Evolutionary conservation across 257 asterid species (phyloP).

Genomic region (Linderniella brevidens): DNA sequence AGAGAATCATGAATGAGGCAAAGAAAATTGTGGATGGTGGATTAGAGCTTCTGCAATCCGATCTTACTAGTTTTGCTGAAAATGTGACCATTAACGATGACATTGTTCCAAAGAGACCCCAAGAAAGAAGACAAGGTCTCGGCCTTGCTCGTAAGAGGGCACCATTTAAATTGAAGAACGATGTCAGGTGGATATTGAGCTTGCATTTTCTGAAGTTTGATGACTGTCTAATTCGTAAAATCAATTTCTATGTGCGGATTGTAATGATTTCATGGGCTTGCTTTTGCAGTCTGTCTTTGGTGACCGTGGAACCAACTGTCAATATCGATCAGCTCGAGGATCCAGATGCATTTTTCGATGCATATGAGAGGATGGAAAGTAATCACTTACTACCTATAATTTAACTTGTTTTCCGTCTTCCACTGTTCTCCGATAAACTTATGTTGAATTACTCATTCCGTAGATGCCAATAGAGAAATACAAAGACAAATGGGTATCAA

Average conservation of each 20-base stretch:
- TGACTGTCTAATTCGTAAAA: not conserved
- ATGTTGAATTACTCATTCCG: not conserved
- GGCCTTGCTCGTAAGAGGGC: constrained; percentile 53
- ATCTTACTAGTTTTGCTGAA: constrained; percentile 18
- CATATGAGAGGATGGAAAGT: constrained; percentile 57
- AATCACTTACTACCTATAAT: constrained; percentile 10
- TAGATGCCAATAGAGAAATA: constrained; percentile 72
- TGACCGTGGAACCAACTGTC: constrained; percentile 25
- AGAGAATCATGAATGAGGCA: constrained; percentile 51
- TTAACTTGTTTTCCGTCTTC: no score
- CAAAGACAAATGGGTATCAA: constrained; percentile 42
- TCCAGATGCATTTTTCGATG: constrained; percentile 59
- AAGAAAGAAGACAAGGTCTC: constrained; percentile 63
- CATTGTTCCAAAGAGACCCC: constrained; percentile 27
- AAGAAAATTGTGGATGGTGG: constrained; percentile 50
- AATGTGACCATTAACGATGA: constrained; percentile 19
- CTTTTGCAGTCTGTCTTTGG: constrained; percentile 43
- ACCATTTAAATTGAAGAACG: constrained; percentile 42
- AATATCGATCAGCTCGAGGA: constrained; percentile 33
- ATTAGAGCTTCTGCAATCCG: constrained; percentile 31
- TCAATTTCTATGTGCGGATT: not conserved
- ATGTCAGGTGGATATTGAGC: constrained; percentile 24
- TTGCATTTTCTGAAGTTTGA: not conserved
- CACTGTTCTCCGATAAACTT: no score
- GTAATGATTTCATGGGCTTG: constrained; percentile 11